phyloP scores from a whole-genome alignment of 2,329 filamentous ascomycete genomes.

The Lecanicillium sp. region DNA sequence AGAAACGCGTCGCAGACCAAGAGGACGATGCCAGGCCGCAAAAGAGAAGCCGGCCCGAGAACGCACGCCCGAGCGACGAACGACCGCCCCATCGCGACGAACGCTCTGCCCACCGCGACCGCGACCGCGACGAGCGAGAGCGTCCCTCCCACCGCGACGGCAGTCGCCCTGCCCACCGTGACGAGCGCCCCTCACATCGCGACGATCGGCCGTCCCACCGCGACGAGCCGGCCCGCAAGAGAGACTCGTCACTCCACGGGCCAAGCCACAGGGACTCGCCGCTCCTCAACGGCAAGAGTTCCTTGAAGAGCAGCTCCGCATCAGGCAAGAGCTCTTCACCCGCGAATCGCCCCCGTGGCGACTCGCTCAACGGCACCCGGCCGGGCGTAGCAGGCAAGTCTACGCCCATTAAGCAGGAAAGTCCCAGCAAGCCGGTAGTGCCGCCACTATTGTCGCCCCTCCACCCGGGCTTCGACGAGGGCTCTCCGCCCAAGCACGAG shows the following conservation, averaged over 20 bases:
- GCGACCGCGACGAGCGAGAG: constrained; percentile 31
- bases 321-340: constrained; percentile 28
- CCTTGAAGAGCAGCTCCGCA: constrained; percentile 25
- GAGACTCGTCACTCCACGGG: constrained; percentile 24
- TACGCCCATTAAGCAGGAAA: constrained; percentile 34
- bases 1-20: constrained; percentile 40
- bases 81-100: constrained; percentile 29
- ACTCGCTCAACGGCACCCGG: constrained; percentile 38
- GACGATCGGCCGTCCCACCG: constrained; percentile 27
- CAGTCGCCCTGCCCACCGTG: constrained; percentile 27
- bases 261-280: constrained; percentile 23
- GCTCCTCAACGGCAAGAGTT: constrained; percentile 32
- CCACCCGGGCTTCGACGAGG: constrained; percentile 36
- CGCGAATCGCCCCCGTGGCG: constrained; percentile 32
- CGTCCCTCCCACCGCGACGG: constrained; percentile 29
- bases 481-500: constrained; percentile 20
- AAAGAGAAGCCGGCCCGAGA: constrained; percentile 42
- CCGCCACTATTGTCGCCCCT: constrained; percentile 50
- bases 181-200: no score
- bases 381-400: constrained; percentile 28
- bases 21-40: constrained; percentile 39
- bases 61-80: constrained; percentile 27
- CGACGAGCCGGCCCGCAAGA: constrained; percentile 29
- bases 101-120: constrained; percentile 26
- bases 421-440: constrained; percentile 34